A percentile compares a stretch with the other conserved stretches of the same genome.
These are phyloP conservation scores for Chlamydomonas incerta DNA, from an alignment of 139 green algal genomes.

Conservation along the genomic window DNA sequence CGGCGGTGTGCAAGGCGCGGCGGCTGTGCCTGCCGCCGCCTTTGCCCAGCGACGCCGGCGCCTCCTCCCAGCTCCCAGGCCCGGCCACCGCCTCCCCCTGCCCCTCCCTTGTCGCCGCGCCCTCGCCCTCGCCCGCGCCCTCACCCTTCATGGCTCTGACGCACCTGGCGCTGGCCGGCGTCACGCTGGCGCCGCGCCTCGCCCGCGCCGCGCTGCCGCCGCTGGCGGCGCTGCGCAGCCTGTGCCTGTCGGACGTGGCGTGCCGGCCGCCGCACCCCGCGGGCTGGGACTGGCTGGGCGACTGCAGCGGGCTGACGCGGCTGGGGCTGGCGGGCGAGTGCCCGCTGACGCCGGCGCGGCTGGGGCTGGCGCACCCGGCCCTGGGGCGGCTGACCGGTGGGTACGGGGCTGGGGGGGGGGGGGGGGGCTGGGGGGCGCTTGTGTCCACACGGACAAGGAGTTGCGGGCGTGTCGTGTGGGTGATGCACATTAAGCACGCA, in stretches of 20 bases:
- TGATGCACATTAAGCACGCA: too few relatives aligned
- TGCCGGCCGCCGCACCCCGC: not conserved
- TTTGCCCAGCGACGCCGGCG: not conserved
- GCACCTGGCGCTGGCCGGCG: not conserved
- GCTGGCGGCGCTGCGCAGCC: not conserved
- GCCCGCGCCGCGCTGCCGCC: not conserved
- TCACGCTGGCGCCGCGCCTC: not conserved
- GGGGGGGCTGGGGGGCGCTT: too few relatives aligned
- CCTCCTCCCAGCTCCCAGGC: not conserved
- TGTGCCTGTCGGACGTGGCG: not conserved
- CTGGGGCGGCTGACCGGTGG: not conserved
- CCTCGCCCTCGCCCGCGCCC: not conserved
- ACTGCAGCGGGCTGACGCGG: not conserved
- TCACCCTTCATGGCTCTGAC: not conserved
- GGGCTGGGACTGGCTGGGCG: conserved; percentile 7
- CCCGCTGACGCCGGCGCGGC: not conserved
- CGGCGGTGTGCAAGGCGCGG: not conserved
- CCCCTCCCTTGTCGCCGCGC: too few relatives aligned
- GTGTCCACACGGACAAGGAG: too few relatives aligned
- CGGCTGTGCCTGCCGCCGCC: not conserved
- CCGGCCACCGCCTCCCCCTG: not conserved
- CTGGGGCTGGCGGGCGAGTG: not conserved
- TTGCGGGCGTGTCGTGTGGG: too few relatives aligned
- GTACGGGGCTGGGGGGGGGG: too few relatives aligned
- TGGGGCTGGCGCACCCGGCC: conserved; percentile 20